These are phyloP conservation scores for Cytospora piceicola DNA, from an alignment of 2,329 filamentous ascomycete species.

Conservation along the genomic window DNA sequence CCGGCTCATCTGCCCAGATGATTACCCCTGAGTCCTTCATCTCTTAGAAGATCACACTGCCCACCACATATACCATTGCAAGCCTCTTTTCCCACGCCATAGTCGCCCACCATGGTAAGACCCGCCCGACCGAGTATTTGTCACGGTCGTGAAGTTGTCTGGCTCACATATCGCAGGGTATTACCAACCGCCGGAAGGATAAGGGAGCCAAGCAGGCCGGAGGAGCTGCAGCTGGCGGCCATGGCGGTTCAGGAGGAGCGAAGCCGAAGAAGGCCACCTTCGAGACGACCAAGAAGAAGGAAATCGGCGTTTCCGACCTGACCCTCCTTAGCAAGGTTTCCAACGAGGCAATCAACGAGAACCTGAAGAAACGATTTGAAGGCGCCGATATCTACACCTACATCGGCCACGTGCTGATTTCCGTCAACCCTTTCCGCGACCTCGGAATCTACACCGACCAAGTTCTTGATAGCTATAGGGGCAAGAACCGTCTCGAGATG, in stretches of 20 bases:
- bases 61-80: slow-evolving; percentile 7
- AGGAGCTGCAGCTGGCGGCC: slow-evolving; percentile 46
- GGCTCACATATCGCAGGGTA: slow-evolving; percentile 43
- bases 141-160: slow-evolving; percentile 1
- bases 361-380: slow-evolving; percentile 97
- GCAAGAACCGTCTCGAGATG: slow-evolving; percentile 95
- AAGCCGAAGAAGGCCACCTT: slow-evolving; percentile 96
- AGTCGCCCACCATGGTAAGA: slow-evolving; percentile 29
- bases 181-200: slow-evolving; percentile 54
- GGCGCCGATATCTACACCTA: slow-evolving; percentile 99
- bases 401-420: slow-evolving; percentile 98
- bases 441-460: slow-evolving; percentile 96
- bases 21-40: slow-evolving; percentile 16
- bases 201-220: slow-evolving; percentile 50
- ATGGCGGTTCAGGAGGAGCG: slow-evolving; percentile 47
- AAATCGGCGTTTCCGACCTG: slow-evolving; percentile 96
- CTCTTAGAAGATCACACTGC: slow-evolving; percentile 16
- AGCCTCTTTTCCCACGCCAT: slow-evolving; percentile 6
- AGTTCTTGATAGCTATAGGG: slow-evolving; percentile 90
- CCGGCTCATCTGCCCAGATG: slow-evolving; percentile 18
- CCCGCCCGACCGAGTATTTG: slow-evolving; percentile 1
- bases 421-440: slow-evolving; percentile 97
- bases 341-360: slow-evolving; percentile 99
- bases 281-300: slow-evolving; percentile 97
- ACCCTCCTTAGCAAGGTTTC: slow-evolving; percentile 98